Evolutionary conservation across 306 rosid genomes (phyloP), one percentile per base, ranked within the genome.

Genomic region (Pyrus betulifolia): DNA sequence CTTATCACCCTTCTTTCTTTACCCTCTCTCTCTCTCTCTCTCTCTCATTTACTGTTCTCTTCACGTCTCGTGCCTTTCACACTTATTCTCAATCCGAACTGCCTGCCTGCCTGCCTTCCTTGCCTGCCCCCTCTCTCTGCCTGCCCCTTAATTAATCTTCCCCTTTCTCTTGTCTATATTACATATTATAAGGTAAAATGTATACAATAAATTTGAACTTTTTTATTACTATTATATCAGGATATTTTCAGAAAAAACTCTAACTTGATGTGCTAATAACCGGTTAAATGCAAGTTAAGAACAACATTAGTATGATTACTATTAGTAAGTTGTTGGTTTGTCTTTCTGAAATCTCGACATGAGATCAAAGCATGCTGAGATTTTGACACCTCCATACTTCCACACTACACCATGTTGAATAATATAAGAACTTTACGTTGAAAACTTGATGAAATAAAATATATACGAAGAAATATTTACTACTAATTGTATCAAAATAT

Each of bases 61-160:
- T 82, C 83, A 74, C 59, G 97, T 90, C 87, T 63, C 65, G 92
- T 92, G 92, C 91, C 92, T 92, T 87, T 87, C 97, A 87, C 85
- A 79, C 93, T 84, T 87, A 86, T 89, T 89, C 97, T 90, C 85
- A 91, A 91, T 91, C 93, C 97, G 84, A 91, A 88, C 93, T 91
- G 97, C 95, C 89, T 76, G 86, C 35, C 33, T 31, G 33, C 33
- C 33, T 30, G 33, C 85, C 88, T 82, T 81, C 78, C 25, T 66
- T 82, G 82, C 80, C 63, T 68, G 59, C 40, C 12, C 79, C 31
- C 72, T 69, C 69, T 72, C 82, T 60, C 57, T 14, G 45, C 64
- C 74, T 22, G 42, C 74, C 11, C 54, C n/a, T 42, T 62, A 46
- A 69, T 75, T 69, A 76, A 66, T 77, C 70, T 67, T 54, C 42